A percentile compares a stretch with the other conserved stretches of the same genome.
These are phyloP conservation scores for Elaeis oleifera DNA, from an alignment of 202 grass and related monocot species.

Conservation along the genomic window DNA sequence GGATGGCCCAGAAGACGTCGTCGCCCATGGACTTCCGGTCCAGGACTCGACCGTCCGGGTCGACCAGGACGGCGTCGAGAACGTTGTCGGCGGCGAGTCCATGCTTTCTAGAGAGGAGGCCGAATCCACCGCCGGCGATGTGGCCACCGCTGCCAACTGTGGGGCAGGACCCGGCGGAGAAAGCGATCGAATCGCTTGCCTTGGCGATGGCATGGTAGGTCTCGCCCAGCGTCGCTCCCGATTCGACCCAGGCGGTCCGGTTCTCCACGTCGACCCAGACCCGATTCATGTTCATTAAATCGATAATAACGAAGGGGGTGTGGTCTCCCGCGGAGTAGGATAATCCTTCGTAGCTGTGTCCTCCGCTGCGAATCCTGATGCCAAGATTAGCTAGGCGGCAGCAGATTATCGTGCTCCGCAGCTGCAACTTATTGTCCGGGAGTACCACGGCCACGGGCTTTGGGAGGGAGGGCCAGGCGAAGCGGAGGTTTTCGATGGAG, in stretches of 20 bases:
- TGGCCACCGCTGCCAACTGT: slow-evolving; percentile 68
- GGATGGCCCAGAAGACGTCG: slow-evolving; percentile 81
- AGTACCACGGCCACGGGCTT: slow-evolving; percentile 45
- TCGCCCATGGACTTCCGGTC: slow-evolving; percentile 45
- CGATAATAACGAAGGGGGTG: slow-evolving; percentile 41
- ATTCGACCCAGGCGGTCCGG: slow-evolving; percentile 50
- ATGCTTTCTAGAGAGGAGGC: slow-evolving; percentile 57
- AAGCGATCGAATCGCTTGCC: slow-evolving; percentile 30
- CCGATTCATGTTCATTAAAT: slow-evolving; percentile 45
- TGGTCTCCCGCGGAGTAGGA: slow-evolving; percentile 37
- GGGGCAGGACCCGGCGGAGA: slow-evolving; percentile 63
- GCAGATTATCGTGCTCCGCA: slow-evolving; percentile 39
- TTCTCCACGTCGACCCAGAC: slow-evolving; percentile 31
- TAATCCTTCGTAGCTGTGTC: slow-evolving; percentile 81
- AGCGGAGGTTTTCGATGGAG: slow-evolving; percentile 76
- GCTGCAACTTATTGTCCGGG: slow-evolving; percentile 30
- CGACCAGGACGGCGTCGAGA: slow-evolving; percentile 53
- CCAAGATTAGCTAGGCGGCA: slow-evolving; percentile 17
- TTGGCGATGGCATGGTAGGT: slow-evolving; percentile 43
- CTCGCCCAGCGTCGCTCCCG: slow-evolving; percentile 68
- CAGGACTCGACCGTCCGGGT: slow-evolving; percentile 33
- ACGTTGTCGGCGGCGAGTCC: slow-evolving; percentile 58
- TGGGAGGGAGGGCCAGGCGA: slow-evolving; percentile 21
- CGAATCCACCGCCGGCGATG: slow-evolving; percentile 77
- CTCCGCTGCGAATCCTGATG: slow-evolving; percentile 67